Evolutionary conservation across 768 basidiomycete species (phyloP), one percentile per base, ranked within the genome.

Genomic region (Daedalea quercina): DNA sequence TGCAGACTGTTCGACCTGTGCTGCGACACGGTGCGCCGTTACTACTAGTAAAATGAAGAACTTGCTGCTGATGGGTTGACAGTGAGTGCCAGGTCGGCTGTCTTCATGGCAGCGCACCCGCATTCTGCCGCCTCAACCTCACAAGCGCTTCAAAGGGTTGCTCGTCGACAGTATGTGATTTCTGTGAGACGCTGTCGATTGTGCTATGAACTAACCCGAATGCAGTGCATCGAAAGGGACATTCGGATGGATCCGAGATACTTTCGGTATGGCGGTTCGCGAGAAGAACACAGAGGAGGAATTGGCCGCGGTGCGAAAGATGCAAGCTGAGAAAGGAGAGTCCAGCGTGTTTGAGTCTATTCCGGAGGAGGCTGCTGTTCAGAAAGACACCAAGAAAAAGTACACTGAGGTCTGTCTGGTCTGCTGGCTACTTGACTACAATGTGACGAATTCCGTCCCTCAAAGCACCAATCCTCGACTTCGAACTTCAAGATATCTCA

Each of bases 401-500:
- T 54, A 58, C 45, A 63, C 63, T 9, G 56, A 66, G 56, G 66
- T 66, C 31, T 45, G 62, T 61, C 31, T 12, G 25, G 55, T 56
- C 35, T 53, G 52, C 52, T 58, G 58, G 44, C 35, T 51, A 51
- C 31, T 42, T 47, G 20, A 20, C 20, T 50, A 9, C 17, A n/a
- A 7, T 3, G 19, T 11, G 9, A 43, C 31, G 13, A 44, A 41
- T 2, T 13, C 12, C 17, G 23, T 31, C 26, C 25, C 11, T 47
- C 28, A 7, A 55, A 96, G 93, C 93, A 95, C 73, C 89, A 91
- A 74, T 93, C 90, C 67, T 91, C 90, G 20, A 97, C 94, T 0
- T 84, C 87, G 17, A 83, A 82, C 66, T 95, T 96, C 76, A 94
- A 94, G 70, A 90, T 94, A 41, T 95, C 93, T 3, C 88, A 86